Conservation (phyloP, 306 rosid species). For the Dryas alaskensis region DNA sequence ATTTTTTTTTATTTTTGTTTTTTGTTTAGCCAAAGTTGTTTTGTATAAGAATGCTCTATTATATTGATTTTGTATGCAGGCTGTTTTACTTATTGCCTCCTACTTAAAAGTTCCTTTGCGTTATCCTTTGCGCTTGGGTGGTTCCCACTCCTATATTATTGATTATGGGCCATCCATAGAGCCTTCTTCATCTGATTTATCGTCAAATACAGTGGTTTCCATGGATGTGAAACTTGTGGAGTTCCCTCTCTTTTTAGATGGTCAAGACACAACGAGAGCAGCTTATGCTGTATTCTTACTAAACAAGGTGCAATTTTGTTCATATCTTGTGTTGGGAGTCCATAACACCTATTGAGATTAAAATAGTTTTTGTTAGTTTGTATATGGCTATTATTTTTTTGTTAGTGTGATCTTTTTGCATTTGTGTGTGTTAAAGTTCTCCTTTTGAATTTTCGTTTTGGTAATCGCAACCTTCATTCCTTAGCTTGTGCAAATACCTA, state of each 20-base stretch:
- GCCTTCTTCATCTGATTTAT: constrained; percentile 48
- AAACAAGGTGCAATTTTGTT: constrained; percentile 64
- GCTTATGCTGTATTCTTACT: constrained; percentile 90
- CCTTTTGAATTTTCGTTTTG: not conserved
- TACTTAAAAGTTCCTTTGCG: constrained; percentile 89
- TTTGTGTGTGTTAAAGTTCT: not conserved
- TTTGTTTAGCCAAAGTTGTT: constrained; percentile 20
- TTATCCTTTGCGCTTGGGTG: constrained; percentile 76
- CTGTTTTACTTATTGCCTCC: constrained; percentile 79
- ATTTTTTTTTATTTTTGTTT: not conserved
- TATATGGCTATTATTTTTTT: not conserved
- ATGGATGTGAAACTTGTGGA: constrained; percentile 56
- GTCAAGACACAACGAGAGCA: constrained; percentile 93
- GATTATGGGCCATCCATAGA: constrained; percentile 80
- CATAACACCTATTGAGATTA: not conserved
- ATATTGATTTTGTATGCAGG: constrained; percentile 57
- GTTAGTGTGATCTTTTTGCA: not conserved
- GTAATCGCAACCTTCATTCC: not conserved
- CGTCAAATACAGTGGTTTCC: constrained; percentile 38
- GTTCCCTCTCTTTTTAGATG: constrained; percentile 89
- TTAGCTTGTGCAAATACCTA: not conserved
- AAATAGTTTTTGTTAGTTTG: not conserved
- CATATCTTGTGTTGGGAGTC: not conserved
- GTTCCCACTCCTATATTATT: constrained; percentile 76
- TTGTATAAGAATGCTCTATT: constrained; percentile 29